A percentile compares a stretch with the other conserved stretches of the same genome.
phyloP scores from a whole-genome alignment of 108 stramenopile species.

The Halocafeteria seosinensis region DNA sequence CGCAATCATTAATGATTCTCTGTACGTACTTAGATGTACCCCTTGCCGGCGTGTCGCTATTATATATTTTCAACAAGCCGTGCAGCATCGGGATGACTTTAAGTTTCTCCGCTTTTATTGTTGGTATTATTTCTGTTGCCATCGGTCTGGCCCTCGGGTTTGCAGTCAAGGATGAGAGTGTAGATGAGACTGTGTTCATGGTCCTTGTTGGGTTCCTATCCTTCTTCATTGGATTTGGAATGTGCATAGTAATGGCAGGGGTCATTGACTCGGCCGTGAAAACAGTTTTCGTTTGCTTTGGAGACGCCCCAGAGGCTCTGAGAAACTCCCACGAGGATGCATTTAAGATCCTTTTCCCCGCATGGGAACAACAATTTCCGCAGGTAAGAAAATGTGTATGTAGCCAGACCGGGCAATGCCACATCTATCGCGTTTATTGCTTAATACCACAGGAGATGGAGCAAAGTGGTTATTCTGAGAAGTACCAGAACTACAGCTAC shows the following conservation, averaged over 20 bases:
- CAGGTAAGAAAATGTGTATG: no score
- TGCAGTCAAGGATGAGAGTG: neutral
- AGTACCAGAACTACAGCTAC: no score
- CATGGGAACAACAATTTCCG: slow-evolving; percentile 27
- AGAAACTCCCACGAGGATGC: slow-evolving; percentile 43
- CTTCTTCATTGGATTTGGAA: slow-evolving; percentile 37
- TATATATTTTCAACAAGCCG: no score
- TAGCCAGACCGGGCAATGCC: no score
- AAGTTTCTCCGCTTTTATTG: no score
- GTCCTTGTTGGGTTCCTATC: slow-evolving; percentile 25
- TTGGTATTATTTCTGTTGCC: no score
- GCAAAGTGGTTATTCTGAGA: no score
- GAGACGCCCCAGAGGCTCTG: slow-evolving; percentile 57
- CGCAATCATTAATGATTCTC: slow-evolving; percentile 11
- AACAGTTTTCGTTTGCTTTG: slow-evolving; percentile 65
- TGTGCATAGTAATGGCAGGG: slow-evolving; percentile 38
- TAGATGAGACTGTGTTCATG: neutral
- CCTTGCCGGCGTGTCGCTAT: no score
- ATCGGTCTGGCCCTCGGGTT: neutral
- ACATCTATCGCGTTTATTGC: no score
- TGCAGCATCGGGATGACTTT: no score
- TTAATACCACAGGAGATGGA: no score
- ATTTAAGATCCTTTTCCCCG: slow-evolving; percentile 34
- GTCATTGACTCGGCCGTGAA: slow-evolving; percentile 49
- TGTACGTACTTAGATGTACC: no score